Evolutionary conservation across 2,329 filamentous ascomycete genomes (phyloP).

Genomic region (Seiridium unicorne): DNA sequence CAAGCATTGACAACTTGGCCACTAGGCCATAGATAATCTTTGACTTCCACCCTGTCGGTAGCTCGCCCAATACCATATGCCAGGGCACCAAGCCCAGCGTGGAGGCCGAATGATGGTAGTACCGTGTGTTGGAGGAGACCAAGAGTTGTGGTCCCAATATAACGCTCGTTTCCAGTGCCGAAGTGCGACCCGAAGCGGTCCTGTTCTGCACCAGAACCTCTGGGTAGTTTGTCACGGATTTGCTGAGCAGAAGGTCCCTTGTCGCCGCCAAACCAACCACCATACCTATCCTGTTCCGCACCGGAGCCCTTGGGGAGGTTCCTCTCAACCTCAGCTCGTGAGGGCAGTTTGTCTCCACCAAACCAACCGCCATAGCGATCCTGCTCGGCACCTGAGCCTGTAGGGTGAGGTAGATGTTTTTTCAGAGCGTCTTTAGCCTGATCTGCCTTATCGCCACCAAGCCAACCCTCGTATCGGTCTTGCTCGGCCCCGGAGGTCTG

Average conservation of each 20-base stretch:
- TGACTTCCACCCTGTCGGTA: slow-evolving; percentile 52
- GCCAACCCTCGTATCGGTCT: slow-evolving; percentile 19
- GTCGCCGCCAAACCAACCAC: slow-evolving; percentile 16
- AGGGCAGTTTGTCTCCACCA: slow-evolving; percentile 15
- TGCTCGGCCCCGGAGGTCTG: slow-evolving; percentile 19
- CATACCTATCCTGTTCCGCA: slow-evolving; percentile 22
- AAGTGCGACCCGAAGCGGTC: slow-evolving; percentile 22
- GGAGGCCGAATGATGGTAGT: slow-evolving; percentile 52
- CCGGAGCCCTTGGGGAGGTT: slow-evolving; percentile 13
- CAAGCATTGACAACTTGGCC: slow-evolving; percentile 56
- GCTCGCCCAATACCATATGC: slow-evolving; percentile 49
- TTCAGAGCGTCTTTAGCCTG: slow-evolving; percentile 13
- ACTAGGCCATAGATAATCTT: slow-evolving; percentile 58
- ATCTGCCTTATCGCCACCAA: slow-evolving; percentile 15
- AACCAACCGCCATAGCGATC: slow-evolving; percentile 20
- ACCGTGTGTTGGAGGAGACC: slow-evolving; percentile 53
- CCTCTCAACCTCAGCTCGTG: slow-evolving; percentile 15
- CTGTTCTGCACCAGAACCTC: slow-evolving; percentile 15
- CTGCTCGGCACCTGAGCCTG: slow-evolving; percentile 18
- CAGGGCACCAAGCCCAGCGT: slow-evolving; percentile 48
- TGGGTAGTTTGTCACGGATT: slow-evolving; percentile 15
- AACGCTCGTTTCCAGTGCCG: slow-evolving; percentile 3
- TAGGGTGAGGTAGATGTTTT: slow-evolving; percentile 11
- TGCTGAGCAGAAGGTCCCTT: slow-evolving; percentile 11
- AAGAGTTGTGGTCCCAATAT: slow-evolving; percentile 28